Conservation (phyloP, 2,329 filamentous ascomycete species). For the Cordyceps cateniannulata region DNA sequence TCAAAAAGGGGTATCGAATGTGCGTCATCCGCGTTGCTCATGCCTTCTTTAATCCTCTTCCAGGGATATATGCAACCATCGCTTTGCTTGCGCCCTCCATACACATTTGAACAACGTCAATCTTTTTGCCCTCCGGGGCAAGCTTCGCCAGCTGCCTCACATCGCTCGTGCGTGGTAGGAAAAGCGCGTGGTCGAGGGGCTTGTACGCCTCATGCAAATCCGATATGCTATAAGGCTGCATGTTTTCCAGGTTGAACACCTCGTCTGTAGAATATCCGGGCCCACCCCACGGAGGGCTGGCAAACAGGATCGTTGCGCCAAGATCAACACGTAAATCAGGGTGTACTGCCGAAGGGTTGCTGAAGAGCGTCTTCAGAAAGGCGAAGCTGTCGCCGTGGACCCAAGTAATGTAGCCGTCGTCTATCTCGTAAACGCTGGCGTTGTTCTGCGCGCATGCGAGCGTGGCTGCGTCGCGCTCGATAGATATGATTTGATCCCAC, state of each 20-base stretch:
- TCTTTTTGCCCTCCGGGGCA: constrained; percentile 44
- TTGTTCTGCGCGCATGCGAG: constrained; percentile 91
- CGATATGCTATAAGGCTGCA: constrained; percentile 77
- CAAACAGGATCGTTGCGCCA: constrained; percentile 43
- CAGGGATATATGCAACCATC: constrained; percentile 56
- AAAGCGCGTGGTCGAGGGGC: constrained; percentile 61
- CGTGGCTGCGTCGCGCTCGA: constrained; percentile 76
- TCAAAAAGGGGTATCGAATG: neutral
- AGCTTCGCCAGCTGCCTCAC: constrained; percentile 67
- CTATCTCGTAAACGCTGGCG: constrained; percentile 75
- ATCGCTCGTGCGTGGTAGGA: constrained; percentile 79
- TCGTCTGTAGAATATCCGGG: constrained; percentile 50
- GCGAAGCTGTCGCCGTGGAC: constrained; percentile 82
- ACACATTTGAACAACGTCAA: constrained; percentile 83
- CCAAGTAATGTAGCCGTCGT: constrained; percentile 69
- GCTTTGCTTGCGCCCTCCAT: constrained; percentile 86
- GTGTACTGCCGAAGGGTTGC: constrained; percentile 30
- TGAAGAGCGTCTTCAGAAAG: constrained; percentile 46
- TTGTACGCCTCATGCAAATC: constrained; percentile 58
- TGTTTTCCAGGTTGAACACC: constrained; percentile 75
- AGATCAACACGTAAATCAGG: constrained; percentile 35
- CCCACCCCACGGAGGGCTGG: constrained; percentile 55
- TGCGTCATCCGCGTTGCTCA: neutral
- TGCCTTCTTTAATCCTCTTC: constrained; percentile 4
- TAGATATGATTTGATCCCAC: constrained; percentile 79